A percentile compares a stretch with the other conserved stretches of the same genome.
Conservation (phyloP, 257 asterid genomes). For the Forsythia viridissima region DNA sequence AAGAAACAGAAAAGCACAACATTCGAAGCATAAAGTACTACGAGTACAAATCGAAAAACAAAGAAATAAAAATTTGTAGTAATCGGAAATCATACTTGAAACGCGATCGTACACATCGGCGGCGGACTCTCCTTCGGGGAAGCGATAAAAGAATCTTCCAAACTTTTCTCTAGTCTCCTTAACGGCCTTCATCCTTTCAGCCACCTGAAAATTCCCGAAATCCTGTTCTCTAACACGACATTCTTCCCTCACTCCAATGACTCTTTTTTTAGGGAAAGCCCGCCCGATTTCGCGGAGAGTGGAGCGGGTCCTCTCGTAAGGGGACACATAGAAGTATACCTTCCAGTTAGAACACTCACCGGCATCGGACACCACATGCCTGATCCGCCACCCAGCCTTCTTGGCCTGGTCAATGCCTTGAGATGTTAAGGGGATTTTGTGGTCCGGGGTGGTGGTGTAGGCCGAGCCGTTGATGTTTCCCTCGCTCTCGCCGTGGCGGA, state of each 20-base stretch:
- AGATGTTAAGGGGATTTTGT: conserved; percentile 69
- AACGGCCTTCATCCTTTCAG: conserved; percentile 75
- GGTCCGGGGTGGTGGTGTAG: conserved; percentile 73
- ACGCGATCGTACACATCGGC: conserved; percentile 94
- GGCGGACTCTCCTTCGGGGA: conserved; percentile 95
- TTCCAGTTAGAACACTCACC: conserved; percentile 62
- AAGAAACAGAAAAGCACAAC: background rate
- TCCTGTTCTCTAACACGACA: conserved; percentile 92
- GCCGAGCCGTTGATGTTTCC: conserved; percentile 74
- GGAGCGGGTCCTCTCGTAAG: conserved; percentile 75
- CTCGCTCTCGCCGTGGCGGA: conserved; percentile 93
- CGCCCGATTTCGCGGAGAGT: conserved; percentile 84
- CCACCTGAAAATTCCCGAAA: conserved; percentile 93
- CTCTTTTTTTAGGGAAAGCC: conserved; percentile 55
- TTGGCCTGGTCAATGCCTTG: conserved; percentile 66
- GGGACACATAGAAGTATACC: conserved; percentile 82
- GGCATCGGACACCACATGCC: conserved; percentile 44
- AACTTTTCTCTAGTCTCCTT: conserved; percentile 85
- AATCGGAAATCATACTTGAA: conserved; percentile 54
- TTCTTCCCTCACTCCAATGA: conserved; percentile 86
- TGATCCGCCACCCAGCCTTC: conserved; percentile 59
- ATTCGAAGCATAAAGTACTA: background rate
- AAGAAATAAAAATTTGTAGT: background rate
- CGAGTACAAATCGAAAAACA: background rate
- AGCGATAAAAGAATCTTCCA: conserved; percentile 86